Evolutionary conservation across 169 alveolate species (phyloP).

Genomic region (Plasmodium gaboni): DNA sequence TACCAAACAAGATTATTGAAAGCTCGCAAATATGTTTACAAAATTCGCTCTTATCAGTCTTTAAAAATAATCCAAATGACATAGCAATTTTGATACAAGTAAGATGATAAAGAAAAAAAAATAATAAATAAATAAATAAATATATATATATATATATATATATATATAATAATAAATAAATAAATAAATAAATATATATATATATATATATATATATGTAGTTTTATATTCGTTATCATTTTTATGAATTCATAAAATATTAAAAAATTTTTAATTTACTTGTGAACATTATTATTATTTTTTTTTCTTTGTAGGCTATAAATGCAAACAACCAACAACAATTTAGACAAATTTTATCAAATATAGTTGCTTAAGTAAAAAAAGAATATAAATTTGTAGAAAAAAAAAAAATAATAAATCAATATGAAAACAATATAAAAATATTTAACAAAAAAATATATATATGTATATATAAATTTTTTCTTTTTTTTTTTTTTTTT

Average conservation of each 20-base stretch:
- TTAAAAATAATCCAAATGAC: conserved; percentile 65
- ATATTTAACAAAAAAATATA: background rate
- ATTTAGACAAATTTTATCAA: conserved; percentile 72
- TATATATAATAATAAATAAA: background rate
- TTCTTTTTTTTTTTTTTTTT: no score
- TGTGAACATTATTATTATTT: background rate
- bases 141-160: background rate
- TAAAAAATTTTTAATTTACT: background rate
- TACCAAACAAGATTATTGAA: conserved; percentile 44
- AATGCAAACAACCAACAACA: conserved; percentile 75
- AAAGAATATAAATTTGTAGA: background rate
- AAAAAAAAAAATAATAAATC: background rate
- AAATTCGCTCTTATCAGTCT: conserved; percentile 54
- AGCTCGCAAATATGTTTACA: conserved; percentile 67
- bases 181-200: background rate
- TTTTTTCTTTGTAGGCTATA: conserved; percentile 33
- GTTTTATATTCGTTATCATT: background rate
- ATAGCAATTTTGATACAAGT: conserved; percentile 56
- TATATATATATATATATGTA: background rate
- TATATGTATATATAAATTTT: conserved; percentile 14
- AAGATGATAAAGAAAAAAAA: background rate
- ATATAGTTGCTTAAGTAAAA: conserved; percentile 42
- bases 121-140: background rate
- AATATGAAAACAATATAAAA: background rate
- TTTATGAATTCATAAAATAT: background rate